Conservation (phyloP, 192 early-diverging fungal species). For the Rhizophagus clarus region DNA sequence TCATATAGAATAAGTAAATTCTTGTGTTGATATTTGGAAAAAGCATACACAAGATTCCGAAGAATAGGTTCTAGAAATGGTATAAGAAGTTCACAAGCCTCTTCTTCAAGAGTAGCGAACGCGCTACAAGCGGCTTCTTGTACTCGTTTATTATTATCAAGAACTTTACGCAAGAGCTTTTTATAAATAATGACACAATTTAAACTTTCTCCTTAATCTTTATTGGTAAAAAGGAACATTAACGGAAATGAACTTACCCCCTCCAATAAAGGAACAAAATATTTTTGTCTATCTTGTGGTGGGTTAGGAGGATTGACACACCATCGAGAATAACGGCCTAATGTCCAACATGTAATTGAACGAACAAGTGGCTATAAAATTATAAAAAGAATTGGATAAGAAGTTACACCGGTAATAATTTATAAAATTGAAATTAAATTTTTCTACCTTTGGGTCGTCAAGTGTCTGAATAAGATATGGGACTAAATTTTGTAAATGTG, state of each 20-base stretch:
- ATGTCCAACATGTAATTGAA: conserved; percentile 98
- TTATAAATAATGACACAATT: conserved; percentile 20
- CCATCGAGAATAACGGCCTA: conserved; percentile 92
- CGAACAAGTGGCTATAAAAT: conserved; percentile 79
- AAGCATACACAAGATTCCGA: conserved; percentile 76
- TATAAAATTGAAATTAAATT: neutral
- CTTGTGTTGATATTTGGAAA: conserved; percentile 92
- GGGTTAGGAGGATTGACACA: conserved; percentile 57
- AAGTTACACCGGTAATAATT: neutral
- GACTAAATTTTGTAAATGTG: conserved; percentile 83
- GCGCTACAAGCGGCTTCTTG: conserved; percentile 98
- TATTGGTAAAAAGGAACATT: conserved; percentile 2
- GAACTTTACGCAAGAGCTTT: conserved; percentile 66
- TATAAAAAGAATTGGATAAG: neutral
- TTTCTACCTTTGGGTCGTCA: conserved; percentile 71
- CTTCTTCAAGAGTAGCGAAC: conserved; percentile 95
- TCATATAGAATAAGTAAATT: conserved; percentile 97
- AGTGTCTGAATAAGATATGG: conserved; percentile 84
- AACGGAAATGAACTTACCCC: conserved; percentile 40
- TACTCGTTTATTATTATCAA: conserved; percentile 97
- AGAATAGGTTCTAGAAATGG: conserved; percentile 92
- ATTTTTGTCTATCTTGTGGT: conserved; percentile 57
- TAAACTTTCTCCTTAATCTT: neutral
- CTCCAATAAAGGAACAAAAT: conserved; percentile 85
- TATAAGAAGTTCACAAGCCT: conserved; percentile 75